phyloP scores from a whole-genome alignment of 108 stramenopile species.

The Stephanodiscus minutulus region DNA sequence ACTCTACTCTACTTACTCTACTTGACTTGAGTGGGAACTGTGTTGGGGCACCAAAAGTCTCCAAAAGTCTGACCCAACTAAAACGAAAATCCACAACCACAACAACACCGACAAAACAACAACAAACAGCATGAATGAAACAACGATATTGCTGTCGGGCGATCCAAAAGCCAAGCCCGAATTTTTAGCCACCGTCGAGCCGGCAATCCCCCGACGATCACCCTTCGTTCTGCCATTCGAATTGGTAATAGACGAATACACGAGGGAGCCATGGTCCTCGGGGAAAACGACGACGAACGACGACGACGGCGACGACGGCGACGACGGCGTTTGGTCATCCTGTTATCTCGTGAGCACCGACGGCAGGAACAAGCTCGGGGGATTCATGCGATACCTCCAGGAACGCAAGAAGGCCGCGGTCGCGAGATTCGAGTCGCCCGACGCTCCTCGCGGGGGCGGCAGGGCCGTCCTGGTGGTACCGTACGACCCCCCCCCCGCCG shows the following conservation, averaged over 20 bases:
- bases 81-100: too few species aligned
- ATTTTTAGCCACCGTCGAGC: constrained; percentile 10
- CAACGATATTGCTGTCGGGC: constrained; percentile 12
- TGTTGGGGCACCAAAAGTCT: too few species aligned
- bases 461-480: constrained; percentile 63
- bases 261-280: constrained; percentile 76
- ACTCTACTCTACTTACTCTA: too few species aligned
- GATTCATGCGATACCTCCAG: constrained; percentile 72
- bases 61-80: too few species aligned
- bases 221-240: constrained; percentile 44
- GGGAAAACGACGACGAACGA: constrained; percentile 25
- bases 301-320: constrained; percentile 11
- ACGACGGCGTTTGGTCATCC: constrained; percentile 24
- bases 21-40: too few species aligned
- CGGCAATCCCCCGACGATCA: not conserved
- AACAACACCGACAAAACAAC: too few species aligned
- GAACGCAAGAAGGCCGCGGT: constrained; percentile 76
- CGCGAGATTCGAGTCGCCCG: constrained; percentile 56
- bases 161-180: constrained; percentile 8
- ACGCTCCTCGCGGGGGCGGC: constrained; percentile 1
- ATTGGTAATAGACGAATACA: constrained; percentile 72
- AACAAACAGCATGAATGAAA: constrained; percentile 8
- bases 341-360: constrained; percentile 55
- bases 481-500: constrained; percentile 48
- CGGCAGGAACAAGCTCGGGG: constrained; percentile 74